These are phyloP conservation scores for Penicillium sp. DNA, from an alignment of 2,329 filamentous ascomycete genomes.

Conservation along the genomic window DNA sequence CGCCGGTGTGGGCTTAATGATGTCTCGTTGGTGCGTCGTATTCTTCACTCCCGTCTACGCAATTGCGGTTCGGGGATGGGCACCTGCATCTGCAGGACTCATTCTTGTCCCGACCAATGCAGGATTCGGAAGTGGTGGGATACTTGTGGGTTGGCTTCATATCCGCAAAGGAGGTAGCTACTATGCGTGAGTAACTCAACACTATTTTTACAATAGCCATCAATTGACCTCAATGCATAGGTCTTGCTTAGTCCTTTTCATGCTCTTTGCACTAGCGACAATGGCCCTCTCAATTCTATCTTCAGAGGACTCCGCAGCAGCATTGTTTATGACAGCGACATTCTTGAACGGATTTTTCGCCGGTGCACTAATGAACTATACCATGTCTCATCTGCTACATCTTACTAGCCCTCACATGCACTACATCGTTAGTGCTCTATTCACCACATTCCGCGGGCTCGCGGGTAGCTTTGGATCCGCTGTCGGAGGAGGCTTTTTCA, in stretches of 20 bases:
- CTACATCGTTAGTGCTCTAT: conserved; percentile 72
- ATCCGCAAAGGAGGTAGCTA: conserved; percentile 72
- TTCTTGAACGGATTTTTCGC: conserved; percentile 72
- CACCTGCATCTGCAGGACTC: conserved; percentile 69
- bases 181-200: conserved; percentile 52
- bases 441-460: conserved; percentile 79
- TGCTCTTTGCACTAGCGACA: conserved; percentile 62
- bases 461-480: conserved; percentile 78
- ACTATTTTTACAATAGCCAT: not conserved
- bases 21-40: conserved; percentile 74
- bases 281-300: conserved; percentile 58
- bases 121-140: conserved; percentile 73
- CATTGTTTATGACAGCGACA: conserved; percentile 59
- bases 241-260: conserved; percentile 60
- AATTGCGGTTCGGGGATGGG: conserved; percentile 70
- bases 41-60: conserved; percentile 82
- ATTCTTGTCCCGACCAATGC: conserved; percentile 79
- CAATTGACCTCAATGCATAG: conserved; percentile 22
- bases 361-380: conserved; percentile 76
- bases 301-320: conserved; percentile 52
- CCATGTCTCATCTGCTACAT: conserved; percentile 75
- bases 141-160: conserved; percentile 73
- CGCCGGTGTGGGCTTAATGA: conserved; percentile 75
- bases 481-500: conserved; percentile 75
- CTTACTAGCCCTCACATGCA: conserved; percentile 66